Percentiles rank a stretch among this genome's conserved stretches.
Evolutionary conservation across 345 rosid species (phyloP).

Genomic region (Eucalyptus shirleyi): DNA sequence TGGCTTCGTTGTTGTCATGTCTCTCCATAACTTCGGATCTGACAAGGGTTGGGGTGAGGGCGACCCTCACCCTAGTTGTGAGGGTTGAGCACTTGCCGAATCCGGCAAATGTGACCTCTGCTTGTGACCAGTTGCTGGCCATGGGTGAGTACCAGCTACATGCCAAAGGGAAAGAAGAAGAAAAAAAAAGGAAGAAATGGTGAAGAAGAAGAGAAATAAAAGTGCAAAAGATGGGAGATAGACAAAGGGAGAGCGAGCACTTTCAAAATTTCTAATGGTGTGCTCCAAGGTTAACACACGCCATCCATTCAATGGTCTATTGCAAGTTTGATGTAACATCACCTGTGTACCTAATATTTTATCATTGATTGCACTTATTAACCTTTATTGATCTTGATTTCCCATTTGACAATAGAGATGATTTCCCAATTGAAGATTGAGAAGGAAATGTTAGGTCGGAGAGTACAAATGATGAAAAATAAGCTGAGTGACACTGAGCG

Average conservation of each 20-base stretch:
- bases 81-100: background rate
- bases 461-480: background rate
- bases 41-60: background rate
- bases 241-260: too few relatives aligned
- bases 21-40: background rate
- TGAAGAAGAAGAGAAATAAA: too few relatives aligned
- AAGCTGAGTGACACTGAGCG: background rate
- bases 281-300: too few relatives aligned
- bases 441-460: background rate
- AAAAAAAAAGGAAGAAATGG: too few relatives aligned
- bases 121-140: too few relatives aligned
- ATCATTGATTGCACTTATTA: background rate
- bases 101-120: accelerated
- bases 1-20: accelerated
- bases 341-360: too few relatives aligned
- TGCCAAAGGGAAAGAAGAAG: too few relatives aligned
- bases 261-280: too few relatives aligned
- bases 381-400: background rate
- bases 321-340: too few relatives aligned
- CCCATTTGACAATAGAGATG: background rate
- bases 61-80: background rate
- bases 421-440: background rate
- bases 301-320: too few relatives aligned
- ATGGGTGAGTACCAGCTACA: too few relatives aligned
- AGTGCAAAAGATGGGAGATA: too few relatives aligned